Evolutionary conservation across 1,284 basidiomycete genomes (phyloP), one percentile per base, ranked within the genome.

Genomic region (Tilletia horrida): DNA sequence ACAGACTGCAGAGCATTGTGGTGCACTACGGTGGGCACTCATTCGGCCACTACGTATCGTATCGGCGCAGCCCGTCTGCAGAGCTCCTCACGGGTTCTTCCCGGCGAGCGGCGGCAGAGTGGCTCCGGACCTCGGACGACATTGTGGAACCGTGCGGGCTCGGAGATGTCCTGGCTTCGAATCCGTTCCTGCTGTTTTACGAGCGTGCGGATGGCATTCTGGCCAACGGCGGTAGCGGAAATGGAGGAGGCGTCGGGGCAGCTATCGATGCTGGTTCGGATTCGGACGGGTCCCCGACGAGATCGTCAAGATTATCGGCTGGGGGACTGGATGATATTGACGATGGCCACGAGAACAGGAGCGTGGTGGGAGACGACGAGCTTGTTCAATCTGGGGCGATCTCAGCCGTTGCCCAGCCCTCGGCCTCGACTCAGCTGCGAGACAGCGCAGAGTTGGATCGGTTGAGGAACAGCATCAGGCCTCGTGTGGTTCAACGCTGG

Each of bases 121-220:
- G 80, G 80, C 50, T 75, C 61, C 68, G 79, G 8, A 73, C 80
- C 25, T 80, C 78, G 16, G 80, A 81, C 66, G 78, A 76, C 23
- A 67, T 65, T 31, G 79, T 81, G 0, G 65, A 72, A 13, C 48
- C 42, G 2, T 73, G 72, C 43, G 59, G 66, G 27, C 65, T 77
- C 4, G 64, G 66, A 35, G 73, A 81, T 14, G 80, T 80, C 13
- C 69, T 75, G 18, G 64, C 67, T 35, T 76, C 80, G 63, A 80
- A 81, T 40, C 77, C 80, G 18, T 80, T 76, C 45, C 70, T 81
- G 73, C 71, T 80, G 42, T 78, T 81, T 48, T 81, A 80, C 68
- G 74, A 80, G 62, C 62, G 63, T n/a, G 27, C 27, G 13, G 55
- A 59, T 16, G 29, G 55, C 16, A 9, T 31, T 18, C 16, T 31